These are phyloP conservation scores for Marchantia polymorpha DNA, from an alignment of 225 moss, liverwort and hornwort species.

Conservation along the genomic window DNA sequence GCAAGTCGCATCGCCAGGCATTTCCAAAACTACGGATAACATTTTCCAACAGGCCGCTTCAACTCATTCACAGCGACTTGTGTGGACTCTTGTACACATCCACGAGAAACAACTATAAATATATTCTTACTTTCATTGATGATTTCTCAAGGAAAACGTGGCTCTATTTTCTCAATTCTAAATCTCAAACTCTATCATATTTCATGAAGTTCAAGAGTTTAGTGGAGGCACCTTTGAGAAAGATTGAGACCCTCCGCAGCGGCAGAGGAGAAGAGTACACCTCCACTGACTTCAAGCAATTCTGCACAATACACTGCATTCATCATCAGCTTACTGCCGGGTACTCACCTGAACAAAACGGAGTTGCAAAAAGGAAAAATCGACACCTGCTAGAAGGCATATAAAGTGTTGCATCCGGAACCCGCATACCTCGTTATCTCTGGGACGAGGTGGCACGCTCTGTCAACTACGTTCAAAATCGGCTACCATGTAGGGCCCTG, in stretches of 20 bases:
- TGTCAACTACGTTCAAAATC: no score
- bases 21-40: no score
- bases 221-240: background rate
- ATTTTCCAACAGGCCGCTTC: background rate
- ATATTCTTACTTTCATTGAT: background rate
- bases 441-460: no score
- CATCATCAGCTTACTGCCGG: background rate
- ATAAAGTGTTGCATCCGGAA: no score
- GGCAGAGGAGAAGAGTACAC: background rate
- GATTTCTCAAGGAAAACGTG: background rate
- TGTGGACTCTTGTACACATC: background rate
- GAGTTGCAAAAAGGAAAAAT: background rate
- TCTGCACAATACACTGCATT: background rate
- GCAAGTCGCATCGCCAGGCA: no score
- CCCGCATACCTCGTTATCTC: no score
- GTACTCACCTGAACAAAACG: background rate
- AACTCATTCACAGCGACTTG: background rate
- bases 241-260: background rate
- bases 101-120: background rate
- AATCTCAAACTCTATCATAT: background rate
- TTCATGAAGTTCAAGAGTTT: background rate
- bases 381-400: no score
- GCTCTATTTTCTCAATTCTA: background rate
- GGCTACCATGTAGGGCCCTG: no score
- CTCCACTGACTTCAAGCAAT: background rate